A percentile compares a stretch with the other conserved stretches of the same genome.
Conservation (phyloP, 2,329 filamentous ascomycete species). For the Fusarium sp. region DNA sequence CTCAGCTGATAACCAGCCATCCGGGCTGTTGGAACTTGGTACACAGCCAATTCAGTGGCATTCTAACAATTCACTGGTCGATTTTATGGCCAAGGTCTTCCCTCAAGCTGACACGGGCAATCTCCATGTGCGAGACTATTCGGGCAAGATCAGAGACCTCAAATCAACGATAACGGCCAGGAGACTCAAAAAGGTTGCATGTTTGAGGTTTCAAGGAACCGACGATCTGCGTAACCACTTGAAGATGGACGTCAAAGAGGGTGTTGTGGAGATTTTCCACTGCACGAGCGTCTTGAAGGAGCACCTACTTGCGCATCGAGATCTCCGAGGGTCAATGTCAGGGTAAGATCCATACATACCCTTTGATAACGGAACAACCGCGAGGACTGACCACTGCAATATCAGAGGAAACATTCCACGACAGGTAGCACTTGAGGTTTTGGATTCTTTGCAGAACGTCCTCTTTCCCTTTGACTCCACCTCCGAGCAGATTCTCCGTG, state of each 20-base stretch:
- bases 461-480: background rate
- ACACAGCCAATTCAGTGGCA: background rate
- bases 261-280: background rate
- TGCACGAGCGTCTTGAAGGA: background rate
- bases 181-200: background rate
- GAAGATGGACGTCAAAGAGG: background rate
- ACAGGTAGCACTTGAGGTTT: background rate
- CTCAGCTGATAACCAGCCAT: background rate
- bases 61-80: background rate
- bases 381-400: background rate
- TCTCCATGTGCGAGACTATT: background rate
- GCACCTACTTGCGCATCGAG: background rate
- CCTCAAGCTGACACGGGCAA: background rate
- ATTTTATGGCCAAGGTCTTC: background rate
- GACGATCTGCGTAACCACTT: background rate
- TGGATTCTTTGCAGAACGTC: background rate
- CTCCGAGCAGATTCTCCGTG: background rate
- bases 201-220: background rate
- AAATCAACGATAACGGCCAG: background rate
- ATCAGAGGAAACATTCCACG: background rate
- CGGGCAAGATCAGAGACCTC: background rate
- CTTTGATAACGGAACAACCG: rapidly evolving
- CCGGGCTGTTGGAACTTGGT: background rate
- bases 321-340: background rate
- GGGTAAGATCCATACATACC: background rate